Conservation (phyloP, 2,329 filamentous ascomycete species). For the Alternaria panax region DNA sequence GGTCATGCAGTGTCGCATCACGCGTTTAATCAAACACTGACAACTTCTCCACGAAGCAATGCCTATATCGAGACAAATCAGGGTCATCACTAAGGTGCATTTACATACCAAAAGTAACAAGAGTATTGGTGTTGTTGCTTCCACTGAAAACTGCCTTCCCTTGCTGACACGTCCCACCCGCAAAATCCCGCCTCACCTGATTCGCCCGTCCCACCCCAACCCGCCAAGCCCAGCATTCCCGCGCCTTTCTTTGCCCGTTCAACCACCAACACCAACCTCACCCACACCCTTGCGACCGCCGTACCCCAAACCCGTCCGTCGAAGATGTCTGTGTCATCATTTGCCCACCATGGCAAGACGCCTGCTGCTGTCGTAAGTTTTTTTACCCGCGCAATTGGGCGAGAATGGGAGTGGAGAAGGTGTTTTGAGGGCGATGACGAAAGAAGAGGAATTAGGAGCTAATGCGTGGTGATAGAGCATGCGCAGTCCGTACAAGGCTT, state of each 20-base stretch:
- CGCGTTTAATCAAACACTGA: too few relatives aligned
- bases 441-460: slow-evolving; percentile 19
- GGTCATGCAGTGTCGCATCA: too few relatives aligned
- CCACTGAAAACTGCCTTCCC: too few relatives aligned
- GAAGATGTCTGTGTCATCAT: slow-evolving; percentile 29
- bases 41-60: too few relatives aligned
- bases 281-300: slow-evolving; percentile 15
- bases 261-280: slow-evolving; percentile 17
- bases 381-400: slow-evolving; percentile 1
- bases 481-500: slow-evolving; percentile 56
- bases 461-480: slow-evolving; percentile 30
- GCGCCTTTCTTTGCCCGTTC: slow-evolving; percentile 14
- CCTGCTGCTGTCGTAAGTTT: slow-evolving; percentile 41
- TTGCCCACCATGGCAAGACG: slow-evolving; percentile 34
- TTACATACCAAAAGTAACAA: too few relatives aligned
- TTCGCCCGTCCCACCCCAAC: slow-evolving; percentile 15
- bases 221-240: slow-evolving; percentile 19
- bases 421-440: slow-evolving; percentile 2
- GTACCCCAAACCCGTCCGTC: slow-evolving; percentile 15
- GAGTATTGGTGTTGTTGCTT: too few relatives aligned
- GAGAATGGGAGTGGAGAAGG: not conserved
- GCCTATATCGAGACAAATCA: too few relatives aligned
- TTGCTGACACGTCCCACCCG: slow-evolving; percentile 22
- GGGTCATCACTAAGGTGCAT: too few relatives aligned
- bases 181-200: slow-evolving; percentile 31